Evolutionary conservation across 2,329 filamentous ascomycete genomes (phyloP).

Genomic region (Teratosphaeriaceae sp.): DNA sequence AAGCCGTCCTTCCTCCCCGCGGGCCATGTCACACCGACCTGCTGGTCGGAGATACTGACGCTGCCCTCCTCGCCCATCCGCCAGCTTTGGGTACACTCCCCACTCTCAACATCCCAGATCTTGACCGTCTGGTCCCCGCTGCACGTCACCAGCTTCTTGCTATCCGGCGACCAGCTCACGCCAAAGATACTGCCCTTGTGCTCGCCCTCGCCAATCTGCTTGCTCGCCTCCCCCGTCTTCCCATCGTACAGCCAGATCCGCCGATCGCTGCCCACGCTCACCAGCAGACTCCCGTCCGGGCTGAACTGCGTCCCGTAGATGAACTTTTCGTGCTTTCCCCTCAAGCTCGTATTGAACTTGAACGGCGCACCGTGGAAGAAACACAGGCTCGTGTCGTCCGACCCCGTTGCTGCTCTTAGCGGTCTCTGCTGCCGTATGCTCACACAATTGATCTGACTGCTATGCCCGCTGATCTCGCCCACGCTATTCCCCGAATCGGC

Average conservation of each 20-base stretch:
- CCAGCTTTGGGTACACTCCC: constrained; percentile 75
- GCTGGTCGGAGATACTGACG: constrained; percentile 72
- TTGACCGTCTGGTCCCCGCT: constrained; percentile 93
- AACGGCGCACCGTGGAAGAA: constrained; percentile 94
- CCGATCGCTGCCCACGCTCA: constrained; percentile 88
- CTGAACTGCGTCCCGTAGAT: constrained; percentile 84
- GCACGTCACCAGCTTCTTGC: constrained; percentile 78
- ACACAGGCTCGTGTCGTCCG: constrained; percentile 81
- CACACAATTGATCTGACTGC: constrained; percentile 82
- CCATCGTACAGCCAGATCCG: constrained; percentile 94
- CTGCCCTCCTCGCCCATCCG: constrained; percentile 67
- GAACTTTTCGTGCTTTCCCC: constrained; percentile 78
- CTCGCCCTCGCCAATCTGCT: constrained; percentile 65
- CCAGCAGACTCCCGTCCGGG: constrained; percentile 73
- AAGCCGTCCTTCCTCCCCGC: constrained; percentile 74
- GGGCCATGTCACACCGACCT: constrained; percentile 91
- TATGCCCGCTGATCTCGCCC: constrained; percentile 89
- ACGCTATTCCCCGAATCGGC: constrained; percentile 94
- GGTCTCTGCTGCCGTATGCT: constrained; percentile 84
- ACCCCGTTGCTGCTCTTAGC: constrained; percentile 83
- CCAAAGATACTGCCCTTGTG: constrained; percentile 92
- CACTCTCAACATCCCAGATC: constrained; percentile 83
- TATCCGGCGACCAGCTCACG: constrained; percentile 83
- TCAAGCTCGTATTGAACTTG: constrained; percentile 83
- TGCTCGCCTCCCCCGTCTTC: constrained; percentile 80